Percentiles rank a stretch among this genome's conserved stretches.
Conservation (phyloP, 2,329 filamentous ascomycete genomes). For the Furcasterigmium furcatum region DNA sequence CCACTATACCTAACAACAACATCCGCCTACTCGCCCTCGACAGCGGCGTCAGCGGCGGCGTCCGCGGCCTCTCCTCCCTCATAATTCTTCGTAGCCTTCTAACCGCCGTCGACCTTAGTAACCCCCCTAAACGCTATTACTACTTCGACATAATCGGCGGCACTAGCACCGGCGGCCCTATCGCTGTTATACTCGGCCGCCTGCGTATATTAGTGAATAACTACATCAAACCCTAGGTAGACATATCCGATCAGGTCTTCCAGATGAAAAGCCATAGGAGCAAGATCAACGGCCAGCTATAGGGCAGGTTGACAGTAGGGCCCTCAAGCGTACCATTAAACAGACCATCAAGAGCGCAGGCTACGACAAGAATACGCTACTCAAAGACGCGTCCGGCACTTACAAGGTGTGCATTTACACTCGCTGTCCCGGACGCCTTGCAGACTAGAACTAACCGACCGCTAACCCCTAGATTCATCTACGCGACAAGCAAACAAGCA, state of each 20-base stretch:
- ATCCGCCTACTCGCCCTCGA: constrained; percentile 7
- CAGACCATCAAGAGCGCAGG: background rate
- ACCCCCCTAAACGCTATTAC: constrained; percentile 14
- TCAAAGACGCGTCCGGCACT: too few species aligned
- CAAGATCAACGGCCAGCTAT: background rate
- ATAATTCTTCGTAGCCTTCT: constrained; percentile 21
- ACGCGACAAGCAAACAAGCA: background rate
- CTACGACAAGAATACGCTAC: background rate
- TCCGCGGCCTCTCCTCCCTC: constrained; percentile 23
- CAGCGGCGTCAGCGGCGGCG: constrained; percentile 22
- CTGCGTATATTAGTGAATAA: background rate
- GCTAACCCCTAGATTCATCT: constrained; percentile 1
- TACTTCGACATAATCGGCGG: constrained; percentile 27
- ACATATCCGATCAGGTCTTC: background rate
- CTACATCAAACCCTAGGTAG: constrained; percentile 1
- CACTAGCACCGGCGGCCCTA: constrained; percentile 27
- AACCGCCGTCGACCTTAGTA: constrained; percentile 9
- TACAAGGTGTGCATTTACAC: too few species aligned
- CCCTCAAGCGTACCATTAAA: background rate
- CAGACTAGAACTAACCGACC: too few species aligned
- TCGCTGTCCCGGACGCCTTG: too few species aligned
- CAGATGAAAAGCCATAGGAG: background rate
- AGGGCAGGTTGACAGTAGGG: background rate
- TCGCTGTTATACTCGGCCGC: constrained; percentile 39
- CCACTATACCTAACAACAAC: background rate